A percentile compares a stretch with the other conserved stretches of the same genome.
Conservation (phyloP, 2,329 filamentous ascomycete species). For the Dichotomopilus funicola region DNA sequence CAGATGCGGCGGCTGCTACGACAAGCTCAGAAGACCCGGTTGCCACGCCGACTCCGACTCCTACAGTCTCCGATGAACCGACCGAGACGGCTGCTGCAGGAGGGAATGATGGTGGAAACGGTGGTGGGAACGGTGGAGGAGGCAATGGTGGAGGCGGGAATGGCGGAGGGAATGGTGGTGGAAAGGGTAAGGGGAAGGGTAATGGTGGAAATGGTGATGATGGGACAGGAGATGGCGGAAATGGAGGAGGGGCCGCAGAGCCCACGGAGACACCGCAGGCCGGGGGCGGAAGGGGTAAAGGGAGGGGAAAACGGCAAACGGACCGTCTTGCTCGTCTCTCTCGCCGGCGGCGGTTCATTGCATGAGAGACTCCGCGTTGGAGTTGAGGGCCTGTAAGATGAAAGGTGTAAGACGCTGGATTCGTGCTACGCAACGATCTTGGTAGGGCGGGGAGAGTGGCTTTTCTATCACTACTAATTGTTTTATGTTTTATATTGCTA, state of each 20-base stretch:
- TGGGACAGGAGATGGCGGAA: too few relatives aligned
- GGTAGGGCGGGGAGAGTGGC: too few relatives aligned
- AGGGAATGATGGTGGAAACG: too few relatives aligned
- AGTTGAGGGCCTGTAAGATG: not conserved
- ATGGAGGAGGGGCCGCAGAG: not conserved
- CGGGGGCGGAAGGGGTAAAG: not conserved
- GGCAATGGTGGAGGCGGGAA: too few relatives aligned
- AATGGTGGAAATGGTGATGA: too few relatives aligned
- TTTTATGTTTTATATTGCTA: too few relatives aligned
- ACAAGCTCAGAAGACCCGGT: not conserved
- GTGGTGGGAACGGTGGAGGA: too few relatives aligned
- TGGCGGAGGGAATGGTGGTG: too few relatives aligned
- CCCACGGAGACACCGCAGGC: not conserved
- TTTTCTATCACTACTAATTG: too few relatives aligned
- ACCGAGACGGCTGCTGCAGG: not conserved
- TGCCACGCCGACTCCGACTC: not conserved
- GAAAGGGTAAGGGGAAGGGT: too few relatives aligned
- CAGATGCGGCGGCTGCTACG: not conserved
- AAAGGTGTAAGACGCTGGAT: not conserved
- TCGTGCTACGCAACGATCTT: too few relatives aligned
- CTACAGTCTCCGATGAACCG: conserved; percentile 2
- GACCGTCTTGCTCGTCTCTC: conserved; percentile 12
- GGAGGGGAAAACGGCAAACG: not conserved
- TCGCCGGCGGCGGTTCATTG: conserved; percentile 2
- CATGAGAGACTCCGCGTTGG: not conserved